Base-by-base conservation (phyloP, 2,329 filamentous ascomycete species). In the Ophiostoma tasmaniense region DNA sequence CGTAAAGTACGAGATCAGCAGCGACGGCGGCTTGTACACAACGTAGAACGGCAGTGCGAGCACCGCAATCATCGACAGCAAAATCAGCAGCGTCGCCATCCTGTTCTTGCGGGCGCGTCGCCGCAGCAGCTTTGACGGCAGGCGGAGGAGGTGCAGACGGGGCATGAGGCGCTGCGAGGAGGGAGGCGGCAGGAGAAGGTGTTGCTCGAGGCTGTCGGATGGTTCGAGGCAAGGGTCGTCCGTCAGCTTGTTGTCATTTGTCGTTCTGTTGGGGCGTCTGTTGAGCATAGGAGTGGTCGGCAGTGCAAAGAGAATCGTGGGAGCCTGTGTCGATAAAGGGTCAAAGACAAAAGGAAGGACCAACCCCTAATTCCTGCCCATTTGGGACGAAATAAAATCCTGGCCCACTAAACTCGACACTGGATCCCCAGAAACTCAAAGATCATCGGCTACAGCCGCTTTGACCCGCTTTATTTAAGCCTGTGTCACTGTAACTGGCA, bases 1-100 rank as follows among this genome's bases (percentile, higher is more conserved):
- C 74, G 89, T 85, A 70, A 96, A 86, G 80, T 90, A 89, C 69
- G 81, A 80, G 76, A 96, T 90, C 45, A 96, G 78, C 64, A 84
- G 78, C n/a, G 78, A 79, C 0, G 93, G 92, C 1, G 93, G 92
- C 77, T 92, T 93, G 84, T 96, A 96, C 73, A 96, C 82, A 72
- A 86, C 77, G 80, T 92, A 95, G 72, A 89, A 79, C 67, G 81
- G 79, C 8, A 78, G 79, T 7, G 78, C 68, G 42, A 80, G 70
- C 25, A 78, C 68, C n/a, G 76, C n/a, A 61, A 77, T 70, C 55
- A 77, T 76, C 25, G 81, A 75, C 72, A 79, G 70, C 68, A 87
- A 78, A 33, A 76, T 72, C 69, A 82, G 73, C 59, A 86, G 80
- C 64, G 83, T 86, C 55, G 82, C 80, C 83, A 87, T 85, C 74